A percentile compares a stretch with the other conserved stretches of the same genome.
phyloP scores from a whole-genome alignment of 2,329 filamentous ascomycete genomes.

The Cladophialophora immunda region DNA sequence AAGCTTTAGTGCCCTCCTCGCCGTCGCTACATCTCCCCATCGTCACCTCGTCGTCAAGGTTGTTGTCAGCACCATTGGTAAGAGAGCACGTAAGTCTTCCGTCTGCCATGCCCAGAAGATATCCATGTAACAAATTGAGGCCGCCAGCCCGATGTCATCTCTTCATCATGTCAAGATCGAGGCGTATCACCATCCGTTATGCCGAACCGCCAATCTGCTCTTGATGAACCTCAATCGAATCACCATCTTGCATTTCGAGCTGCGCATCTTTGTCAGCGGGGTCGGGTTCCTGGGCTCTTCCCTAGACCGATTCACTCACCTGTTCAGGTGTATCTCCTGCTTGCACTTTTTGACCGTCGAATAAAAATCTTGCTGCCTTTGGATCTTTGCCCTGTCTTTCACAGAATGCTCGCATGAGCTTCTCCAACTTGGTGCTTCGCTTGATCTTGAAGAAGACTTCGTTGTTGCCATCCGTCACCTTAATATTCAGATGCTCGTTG shows the following conservation, averaged over 20 bases:
- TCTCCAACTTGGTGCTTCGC: constrained; percentile 92
- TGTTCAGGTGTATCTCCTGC: constrained; percentile 88
- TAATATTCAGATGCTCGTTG: constrained; percentile 94
- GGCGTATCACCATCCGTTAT: neutral
- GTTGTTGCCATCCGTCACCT: constrained; percentile 99
- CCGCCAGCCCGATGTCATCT: neutral
- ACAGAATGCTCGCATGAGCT: constrained; percentile 98
- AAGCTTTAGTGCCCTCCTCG: neutral
- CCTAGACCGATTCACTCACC: constrained; percentile 65
- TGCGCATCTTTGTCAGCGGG: constrained; percentile 49
- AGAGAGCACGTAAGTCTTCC: neutral
- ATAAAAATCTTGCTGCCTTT: constrained; percentile 88
- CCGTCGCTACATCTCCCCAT: neutral
- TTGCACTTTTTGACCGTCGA: constrained; percentile 93
- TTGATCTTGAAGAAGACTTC: constrained; percentile 99
- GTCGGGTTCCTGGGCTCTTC: neutral
- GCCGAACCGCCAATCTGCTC: constrained; percentile 85
- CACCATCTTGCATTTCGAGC: constrained; percentile 97
- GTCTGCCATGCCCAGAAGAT: neutral
- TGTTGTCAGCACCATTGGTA: neutral
- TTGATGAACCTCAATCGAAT: constrained; percentile 96
- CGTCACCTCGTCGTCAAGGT: neutral
- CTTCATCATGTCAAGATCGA: neutral
- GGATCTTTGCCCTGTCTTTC: constrained; percentile 91
- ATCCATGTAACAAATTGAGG: constrained; percentile 1